Base-by-base conservation (phyloP, 192 early-diverging fungal species). In the Backusella luteola region DNA sequence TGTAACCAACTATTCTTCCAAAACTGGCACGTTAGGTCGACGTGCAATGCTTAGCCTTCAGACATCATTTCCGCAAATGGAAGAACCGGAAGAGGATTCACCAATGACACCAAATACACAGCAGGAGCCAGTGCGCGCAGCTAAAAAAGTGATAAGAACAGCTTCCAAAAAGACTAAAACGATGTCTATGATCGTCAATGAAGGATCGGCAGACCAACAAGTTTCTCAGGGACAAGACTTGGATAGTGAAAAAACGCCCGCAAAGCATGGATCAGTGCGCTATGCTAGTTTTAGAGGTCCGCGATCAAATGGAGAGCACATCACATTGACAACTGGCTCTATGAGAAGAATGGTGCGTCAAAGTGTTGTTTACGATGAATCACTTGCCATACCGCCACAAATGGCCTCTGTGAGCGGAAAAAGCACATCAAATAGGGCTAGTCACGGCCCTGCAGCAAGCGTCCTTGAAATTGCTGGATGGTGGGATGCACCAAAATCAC, bases 301-400 rank as follows among this genome's bases (percentile, higher is more conserved):
- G 23, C 35, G 70, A 8, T 32, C 39, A 5, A 71, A 39, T 15
- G 39, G 39, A 32, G 70, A 71, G 26, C 70, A 34, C 67, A 56
- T 73, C 5, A 49, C 76, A n/a, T 66, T 77, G 3, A 67, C 71
- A 23, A 53, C 76, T 2, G 76, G 76, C 2, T 77, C 76, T 21
- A 69, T 71, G 29, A 42, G 69, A 39, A 32, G 76, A 8, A 32
- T 77, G 21, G 71, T 77, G n/a, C 46, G 76, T 17, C 70, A 77
- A n/a, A 77, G 76, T 46, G 63, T 72, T 6, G 69, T 73, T 34
- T 71, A 41, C 6, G 70, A 71, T 0, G 67, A 77, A 73, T n/a
- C 23, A 19, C n/a, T 23, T 3, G 68, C 32, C 1, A 29, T 49
- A 9, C 70, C 44, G 46, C 39, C 41, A 52, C 38, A 34, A 6